A percentile compares a stretch with the other conserved stretches of the same genome.
phyloP scores from a whole-genome alignment of 257 asterid species.

The Apocynum venetum region DNA sequence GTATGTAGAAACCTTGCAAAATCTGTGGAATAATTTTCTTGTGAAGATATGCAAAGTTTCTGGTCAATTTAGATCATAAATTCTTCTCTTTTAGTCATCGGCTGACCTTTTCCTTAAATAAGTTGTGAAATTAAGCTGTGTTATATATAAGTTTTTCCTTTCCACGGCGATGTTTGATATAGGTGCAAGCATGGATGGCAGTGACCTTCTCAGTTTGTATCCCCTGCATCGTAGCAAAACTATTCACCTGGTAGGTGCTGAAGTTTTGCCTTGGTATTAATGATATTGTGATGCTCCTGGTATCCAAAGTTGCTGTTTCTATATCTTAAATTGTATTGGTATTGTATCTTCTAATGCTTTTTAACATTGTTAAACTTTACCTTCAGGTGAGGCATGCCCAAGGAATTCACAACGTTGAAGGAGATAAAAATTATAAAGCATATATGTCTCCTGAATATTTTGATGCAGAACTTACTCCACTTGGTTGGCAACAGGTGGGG shows the following conservation, averaged over 20 bases:
- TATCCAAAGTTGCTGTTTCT: constrained; percentile 33
- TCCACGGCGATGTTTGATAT: constrained; percentile 5
- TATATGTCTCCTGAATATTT: constrained; percentile 76
- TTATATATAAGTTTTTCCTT: background rate
- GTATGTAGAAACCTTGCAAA: background rate
- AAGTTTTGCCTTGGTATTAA: constrained; percentile 22
- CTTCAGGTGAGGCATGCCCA: constrained; percentile 97
- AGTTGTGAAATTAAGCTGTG: background rate
- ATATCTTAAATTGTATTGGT: constrained; percentile 34
- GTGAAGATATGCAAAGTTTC: background rate
- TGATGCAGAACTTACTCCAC: constrained; percentile 86
- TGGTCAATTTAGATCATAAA: background rate
- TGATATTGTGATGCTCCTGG: constrained; percentile 32
- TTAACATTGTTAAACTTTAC: constrained; percentile 41
- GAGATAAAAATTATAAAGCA: constrained; percentile 72
- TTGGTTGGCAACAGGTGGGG: constrained; percentile 90
- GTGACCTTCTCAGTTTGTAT: constrained; percentile 55
- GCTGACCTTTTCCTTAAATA: background rate
- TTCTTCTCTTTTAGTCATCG: background rate
- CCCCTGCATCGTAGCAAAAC: constrained; percentile 88
- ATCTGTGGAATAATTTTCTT: background rate
- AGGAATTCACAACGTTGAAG: constrained; percentile 84
- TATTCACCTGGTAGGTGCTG: constrained; percentile 80
- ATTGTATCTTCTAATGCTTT: constrained; percentile 40
- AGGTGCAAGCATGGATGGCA: constrained; percentile 54